Evolutionary conservation across 768 basidiomycete species (phyloP), one percentile per base, ranked within the genome.

Genomic region (Rhodosporidiobolus sp.): DNA sequence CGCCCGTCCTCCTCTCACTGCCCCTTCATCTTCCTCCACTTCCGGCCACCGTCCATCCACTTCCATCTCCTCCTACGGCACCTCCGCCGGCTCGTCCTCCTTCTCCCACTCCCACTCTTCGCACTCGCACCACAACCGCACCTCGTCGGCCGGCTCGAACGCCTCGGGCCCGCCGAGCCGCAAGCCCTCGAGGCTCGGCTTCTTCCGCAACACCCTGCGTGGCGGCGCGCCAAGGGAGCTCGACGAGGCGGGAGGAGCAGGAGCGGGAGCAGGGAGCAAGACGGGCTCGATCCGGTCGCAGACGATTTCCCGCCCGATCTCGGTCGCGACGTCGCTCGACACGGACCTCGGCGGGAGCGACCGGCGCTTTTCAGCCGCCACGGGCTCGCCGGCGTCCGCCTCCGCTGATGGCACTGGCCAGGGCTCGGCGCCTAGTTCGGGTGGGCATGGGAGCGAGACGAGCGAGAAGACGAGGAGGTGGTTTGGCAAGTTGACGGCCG

Each of bases 11-110:
- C 3, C 6, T 9, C 43, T 1, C 26, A 28, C 52, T 38, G 28
- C 53, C 38, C 19, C 38, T 14, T 7, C 38, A 14, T 43, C 38
- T 14, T 7, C 38, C 38, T 43, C 38, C 7, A 8, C 55, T n/a
- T 57, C 55, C 65, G 46, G 70, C 7, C 70, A 72, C 54, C 58
- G 65, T 1, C 65, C 58, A 4, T 57, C 30, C 48, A 50, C 58
- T 34, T 57, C 54, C 61, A 49, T 72, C 46, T 63, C 59, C 32
- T 72, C 70, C 12, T 67, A 55, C 46, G 65, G 65, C 28, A 34
- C 65, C 8, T 28, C 53, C 48, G 11, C 38, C 38, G 38, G 8
- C 38, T 43, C 14, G 38, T 43, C 38, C 38, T 43, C 38, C 1
- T 4, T 32, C 28, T 49, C 55, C 55, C 34, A 65, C 7, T 60